phyloP scores from a whole-genome alignment of 1,284 basidiomycete genomes.

The Serendipita sp. region DNA sequence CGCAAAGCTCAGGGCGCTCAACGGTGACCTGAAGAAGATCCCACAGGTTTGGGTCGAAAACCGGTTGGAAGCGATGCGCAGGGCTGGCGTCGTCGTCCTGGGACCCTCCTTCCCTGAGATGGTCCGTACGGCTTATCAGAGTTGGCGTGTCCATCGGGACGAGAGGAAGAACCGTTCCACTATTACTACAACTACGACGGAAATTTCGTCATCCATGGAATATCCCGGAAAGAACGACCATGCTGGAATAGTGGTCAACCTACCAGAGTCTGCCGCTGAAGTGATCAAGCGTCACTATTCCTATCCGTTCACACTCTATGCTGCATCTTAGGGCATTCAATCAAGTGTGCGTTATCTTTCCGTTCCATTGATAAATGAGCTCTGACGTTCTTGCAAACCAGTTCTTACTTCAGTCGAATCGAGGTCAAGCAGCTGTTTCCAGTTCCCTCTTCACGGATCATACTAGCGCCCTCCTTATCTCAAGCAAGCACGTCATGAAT shows the following conservation, averaged over 20 bases:
- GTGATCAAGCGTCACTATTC: not conserved
- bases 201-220: not conserved
- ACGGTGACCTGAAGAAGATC: not conserved
- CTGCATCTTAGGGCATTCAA: not conserved
- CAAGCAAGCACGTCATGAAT: not conserved
- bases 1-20: not conserved
- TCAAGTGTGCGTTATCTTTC: not conserved
- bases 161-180: not conserved
- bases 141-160: not conserved
- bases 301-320: not conserved
- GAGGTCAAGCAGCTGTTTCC: not conserved
- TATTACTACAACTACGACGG: not conserved
- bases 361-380: not conserved
- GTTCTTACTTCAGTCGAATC: not conserved
- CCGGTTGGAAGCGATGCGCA: not conserved
- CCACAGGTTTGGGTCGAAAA: not conserved
- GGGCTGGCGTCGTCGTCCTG: constrained; percentile 1
- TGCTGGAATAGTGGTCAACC: not conserved
- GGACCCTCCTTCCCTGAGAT: not conserved
- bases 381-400: not conserved
- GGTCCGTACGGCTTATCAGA: constrained; percentile 1
- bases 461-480: no score
- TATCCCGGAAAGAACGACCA: not conserved
- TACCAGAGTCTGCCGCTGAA: not conserved
- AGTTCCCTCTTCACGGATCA: no score